These are phyloP conservation scores for Saccharum hybrid DNA, from an alignment of 202 grass and related monocot genomes.

Conservation along the genomic window DNA sequence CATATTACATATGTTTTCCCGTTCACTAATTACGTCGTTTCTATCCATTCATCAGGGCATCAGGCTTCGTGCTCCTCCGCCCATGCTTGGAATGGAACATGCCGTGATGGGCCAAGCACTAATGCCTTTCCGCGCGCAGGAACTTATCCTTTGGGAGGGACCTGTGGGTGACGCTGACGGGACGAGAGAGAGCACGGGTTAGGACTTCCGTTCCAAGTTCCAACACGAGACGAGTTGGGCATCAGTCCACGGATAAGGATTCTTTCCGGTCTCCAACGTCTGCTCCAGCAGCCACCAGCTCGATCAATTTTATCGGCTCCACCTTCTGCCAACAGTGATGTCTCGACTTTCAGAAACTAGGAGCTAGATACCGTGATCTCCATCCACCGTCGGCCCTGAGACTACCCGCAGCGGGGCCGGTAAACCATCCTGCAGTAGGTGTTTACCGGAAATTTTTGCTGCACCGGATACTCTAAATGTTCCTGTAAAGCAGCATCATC, in stretches of 20 bases:
- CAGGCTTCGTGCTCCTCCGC: neutral
- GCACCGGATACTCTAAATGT: too few relatives aligned
- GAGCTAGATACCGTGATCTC: neutral
- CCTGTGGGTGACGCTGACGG: neutral
- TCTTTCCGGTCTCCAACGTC: neutral
- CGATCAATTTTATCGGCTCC: too few relatives aligned
- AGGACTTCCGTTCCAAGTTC: neutral
- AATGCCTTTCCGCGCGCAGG: neutral
- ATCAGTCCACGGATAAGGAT: slow-evolving; percentile 3
- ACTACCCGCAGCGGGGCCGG: too few relatives aligned
- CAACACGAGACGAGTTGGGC: neutral
- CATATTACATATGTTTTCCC: too few relatives aligned
- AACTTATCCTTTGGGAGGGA: neutral
- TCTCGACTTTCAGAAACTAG: neutral
- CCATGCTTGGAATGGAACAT: slow-evolving; percentile 23
- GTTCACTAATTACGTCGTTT: neutral
- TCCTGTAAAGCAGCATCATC: too few relatives aligned
- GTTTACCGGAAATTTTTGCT: too few relatives aligned
- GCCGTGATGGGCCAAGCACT: neutral
- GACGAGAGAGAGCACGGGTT: neutral
- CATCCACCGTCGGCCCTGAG: too few relatives aligned
- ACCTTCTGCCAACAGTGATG: too few relatives aligned
- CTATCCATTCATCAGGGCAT: neutral
- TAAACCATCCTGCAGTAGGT: too few relatives aligned
- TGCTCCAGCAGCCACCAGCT: neutral